phyloP scores from a whole-genome alignment of 2,329 filamentous ascomycete genomes.

The Graphilbum ipis-grandicollis region DNA sequence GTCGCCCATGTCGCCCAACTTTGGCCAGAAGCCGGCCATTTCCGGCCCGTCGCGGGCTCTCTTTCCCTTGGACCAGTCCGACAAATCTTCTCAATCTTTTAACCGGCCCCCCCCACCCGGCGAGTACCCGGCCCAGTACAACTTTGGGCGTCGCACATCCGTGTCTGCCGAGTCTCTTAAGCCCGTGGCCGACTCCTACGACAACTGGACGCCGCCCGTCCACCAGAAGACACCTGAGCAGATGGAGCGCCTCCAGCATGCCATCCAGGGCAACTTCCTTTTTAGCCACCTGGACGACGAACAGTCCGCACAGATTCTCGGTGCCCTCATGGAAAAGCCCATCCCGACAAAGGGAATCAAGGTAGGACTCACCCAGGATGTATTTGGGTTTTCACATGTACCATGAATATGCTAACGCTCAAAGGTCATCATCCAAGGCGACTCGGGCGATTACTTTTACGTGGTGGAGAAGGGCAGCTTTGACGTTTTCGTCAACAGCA shows the following conservation, averaged over 20 bases:
- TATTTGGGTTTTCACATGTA: too few species aligned
- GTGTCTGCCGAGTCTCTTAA: constrained; percentile 95
- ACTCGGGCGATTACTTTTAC: constrained; percentile 95
- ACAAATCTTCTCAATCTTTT: constrained; percentile 25
- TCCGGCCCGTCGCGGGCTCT: constrained; percentile 1
- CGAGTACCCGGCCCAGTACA: constrained; percentile 81
- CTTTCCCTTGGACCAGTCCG: constrained; percentile 1
- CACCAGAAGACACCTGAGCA: constrained; percentile 76
- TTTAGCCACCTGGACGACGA: constrained; percentile 93
- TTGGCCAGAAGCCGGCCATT: constrained; percentile 11
- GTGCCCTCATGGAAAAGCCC: constrained; percentile 83
- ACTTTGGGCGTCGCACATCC: constrained; percentile 81
- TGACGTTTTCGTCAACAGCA: constrained; percentile 74
- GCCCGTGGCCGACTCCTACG: constrained; percentile 63
- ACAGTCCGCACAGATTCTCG: constrained; percentile 70
- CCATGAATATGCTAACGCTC: too few species aligned
- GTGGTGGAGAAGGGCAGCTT: constrained; percentile 84
- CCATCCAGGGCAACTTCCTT: constrained; percentile 80
- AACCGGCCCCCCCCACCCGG: constrained; percentile 38
- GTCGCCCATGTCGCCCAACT: constrained; percentile 35
- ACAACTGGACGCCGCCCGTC: constrained; percentile 78
- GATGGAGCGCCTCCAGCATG: constrained; percentile 56
- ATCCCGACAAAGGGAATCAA: constrained; percentile 80
- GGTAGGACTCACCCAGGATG: too few species aligned
- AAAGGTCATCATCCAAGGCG: constrained; percentile 93